phyloP scores from a whole-genome alignment of 148 eudicot genomes.

The Limonium bicolor region DNA sequence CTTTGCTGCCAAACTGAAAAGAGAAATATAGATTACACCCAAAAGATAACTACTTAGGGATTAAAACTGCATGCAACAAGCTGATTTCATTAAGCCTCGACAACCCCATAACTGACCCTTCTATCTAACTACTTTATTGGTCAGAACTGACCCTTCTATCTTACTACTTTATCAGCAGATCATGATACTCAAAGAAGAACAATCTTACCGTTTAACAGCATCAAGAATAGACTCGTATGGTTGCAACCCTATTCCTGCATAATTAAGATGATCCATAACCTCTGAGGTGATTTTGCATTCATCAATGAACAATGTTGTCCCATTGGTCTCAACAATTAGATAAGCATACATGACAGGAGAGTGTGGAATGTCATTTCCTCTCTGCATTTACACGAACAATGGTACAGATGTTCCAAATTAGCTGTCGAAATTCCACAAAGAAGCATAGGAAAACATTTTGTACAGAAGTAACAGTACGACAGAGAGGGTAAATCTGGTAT shows the following conservation, averaged over 20 bases:
- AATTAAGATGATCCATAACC: conserved; percentile 59
- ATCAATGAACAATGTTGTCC: conserved; percentile 65
- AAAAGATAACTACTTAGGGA: no score
- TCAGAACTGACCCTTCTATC: no score
- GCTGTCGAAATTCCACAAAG: background rate
- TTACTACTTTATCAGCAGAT: no score
- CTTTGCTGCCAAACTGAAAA: conserved; percentile 58
- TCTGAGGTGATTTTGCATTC: conserved; percentile 52
- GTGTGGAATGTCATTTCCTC: conserved; percentile 90
- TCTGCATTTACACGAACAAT: no score
- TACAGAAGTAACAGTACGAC: background rate
- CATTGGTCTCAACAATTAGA: conserved; percentile 61
- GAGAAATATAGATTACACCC: background rate
- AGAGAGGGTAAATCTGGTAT: background rate
- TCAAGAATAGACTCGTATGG: conserved; percentile 76
- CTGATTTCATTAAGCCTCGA: no score
- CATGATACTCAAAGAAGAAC: no score
- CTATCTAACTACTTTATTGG: no score
- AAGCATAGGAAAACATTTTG: background rate
- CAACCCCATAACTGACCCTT: no score
- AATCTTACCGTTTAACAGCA: conserved; percentile 57
- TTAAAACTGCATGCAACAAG: no score
- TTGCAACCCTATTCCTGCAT: conserved; percentile 56
- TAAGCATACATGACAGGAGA: conserved; percentile 94
- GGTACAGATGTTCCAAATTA: background rate